These are phyloP conservation scores for Edaphochlamys debaryana DNA, from an alignment of 139 green algal genomes.

Conservation along the genomic window DNA sequence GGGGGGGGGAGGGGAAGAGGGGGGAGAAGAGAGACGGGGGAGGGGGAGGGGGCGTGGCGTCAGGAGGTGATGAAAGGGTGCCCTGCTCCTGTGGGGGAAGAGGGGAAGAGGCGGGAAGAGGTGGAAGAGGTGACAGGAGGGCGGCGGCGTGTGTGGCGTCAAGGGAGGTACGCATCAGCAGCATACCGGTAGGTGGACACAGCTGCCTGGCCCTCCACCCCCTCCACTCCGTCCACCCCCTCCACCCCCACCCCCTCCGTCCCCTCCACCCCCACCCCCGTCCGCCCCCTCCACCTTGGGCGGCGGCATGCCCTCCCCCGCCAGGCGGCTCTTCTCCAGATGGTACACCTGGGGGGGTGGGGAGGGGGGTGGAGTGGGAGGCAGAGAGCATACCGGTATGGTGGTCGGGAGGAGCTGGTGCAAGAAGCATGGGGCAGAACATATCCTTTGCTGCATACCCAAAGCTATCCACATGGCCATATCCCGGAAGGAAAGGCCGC, in stretches of 20 bases:
- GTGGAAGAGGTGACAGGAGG: not conserved
- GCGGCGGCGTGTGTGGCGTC: not conserved
- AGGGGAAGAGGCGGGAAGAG: too few relatives aligned
- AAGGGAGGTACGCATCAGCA: too few relatives aligned
- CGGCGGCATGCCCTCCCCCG: slow-evolving; percentile 12
- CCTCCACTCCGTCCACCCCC: not conserved
- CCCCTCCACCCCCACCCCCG: not conserved
- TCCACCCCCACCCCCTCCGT: not conserved
- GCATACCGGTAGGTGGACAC: too few relatives aligned
- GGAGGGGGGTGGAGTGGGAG: not conserved
- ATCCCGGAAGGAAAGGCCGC: too few relatives aligned
- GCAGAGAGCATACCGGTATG: too few relatives aligned
- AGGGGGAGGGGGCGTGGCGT: not conserved
- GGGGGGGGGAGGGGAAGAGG: too few relatives aligned
- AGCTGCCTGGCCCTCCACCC: not conserved
- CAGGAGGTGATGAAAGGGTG: too few relatives aligned
- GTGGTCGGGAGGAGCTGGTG: too few relatives aligned
- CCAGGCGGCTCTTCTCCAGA: slow-evolving; percentile 47
- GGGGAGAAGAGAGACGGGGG: not conserved
- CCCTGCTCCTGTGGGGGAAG: slow-evolving; percentile 12
- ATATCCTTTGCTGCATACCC: too few relatives aligned
- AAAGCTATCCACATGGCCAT: too few relatives aligned
- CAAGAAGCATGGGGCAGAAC: too few relatives aligned
- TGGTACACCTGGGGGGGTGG: slow-evolving; percentile 37
- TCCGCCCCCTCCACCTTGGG: not conserved